A percentile compares a stretch with the other conserved stretches of the same genome.
Conservation (phyloP, 2,329 filamentous ascomycete species). For the Trichoderma koningii region DNA sequence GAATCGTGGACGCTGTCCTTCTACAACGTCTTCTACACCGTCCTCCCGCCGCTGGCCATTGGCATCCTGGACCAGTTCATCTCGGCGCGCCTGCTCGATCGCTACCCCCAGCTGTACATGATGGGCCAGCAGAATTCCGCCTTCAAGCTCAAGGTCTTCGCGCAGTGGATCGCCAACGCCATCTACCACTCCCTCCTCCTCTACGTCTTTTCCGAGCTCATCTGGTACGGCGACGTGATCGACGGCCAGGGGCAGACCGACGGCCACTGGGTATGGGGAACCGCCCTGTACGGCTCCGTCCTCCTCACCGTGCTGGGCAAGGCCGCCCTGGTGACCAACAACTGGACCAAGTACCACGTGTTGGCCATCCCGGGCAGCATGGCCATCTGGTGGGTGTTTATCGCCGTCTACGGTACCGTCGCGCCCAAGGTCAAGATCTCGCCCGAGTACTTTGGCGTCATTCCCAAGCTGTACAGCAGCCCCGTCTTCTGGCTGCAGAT, state of each 20-base stretch:
- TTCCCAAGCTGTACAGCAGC: constrained; percentile 76
- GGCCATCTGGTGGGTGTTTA: constrained; percentile 85
- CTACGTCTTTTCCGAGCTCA: constrained; percentile 80
- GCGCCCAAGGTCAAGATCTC: constrained; percentile 82
- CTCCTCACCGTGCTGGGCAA: constrained; percentile 92
- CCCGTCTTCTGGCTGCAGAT: constrained; percentile 91
- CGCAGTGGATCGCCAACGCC: constrained; percentile 88
- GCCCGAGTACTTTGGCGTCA: constrained; percentile 79
- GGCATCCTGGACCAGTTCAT: constrained; percentile 98
- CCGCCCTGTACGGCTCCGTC: constrained; percentile 90
- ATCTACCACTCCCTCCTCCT: constrained; percentile 93
- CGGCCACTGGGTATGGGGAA: constrained; percentile 98
- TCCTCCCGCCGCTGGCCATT: constrained; percentile 87
- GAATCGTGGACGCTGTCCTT: constrained; percentile 99
- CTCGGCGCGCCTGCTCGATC: constrained; percentile 86
- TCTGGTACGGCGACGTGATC: constrained; percentile 80
- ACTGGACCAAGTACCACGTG: constrained; percentile 98
- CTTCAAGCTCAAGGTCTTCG: constrained; percentile 91
- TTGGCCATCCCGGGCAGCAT: constrained; percentile 94
- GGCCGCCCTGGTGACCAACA: constrained; percentile 90
- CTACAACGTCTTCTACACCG: constrained; percentile 98
- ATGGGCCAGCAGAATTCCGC: constrained; percentile 91
- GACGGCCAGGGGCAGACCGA: constrained; percentile 77
- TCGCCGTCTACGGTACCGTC: constrained; percentile 83
- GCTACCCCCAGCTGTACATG: constrained; percentile 93